Base-by-base conservation (phyloP, 2,329 filamentous ascomycete genomes). In the Colletotrichum falcatum region DNA sequence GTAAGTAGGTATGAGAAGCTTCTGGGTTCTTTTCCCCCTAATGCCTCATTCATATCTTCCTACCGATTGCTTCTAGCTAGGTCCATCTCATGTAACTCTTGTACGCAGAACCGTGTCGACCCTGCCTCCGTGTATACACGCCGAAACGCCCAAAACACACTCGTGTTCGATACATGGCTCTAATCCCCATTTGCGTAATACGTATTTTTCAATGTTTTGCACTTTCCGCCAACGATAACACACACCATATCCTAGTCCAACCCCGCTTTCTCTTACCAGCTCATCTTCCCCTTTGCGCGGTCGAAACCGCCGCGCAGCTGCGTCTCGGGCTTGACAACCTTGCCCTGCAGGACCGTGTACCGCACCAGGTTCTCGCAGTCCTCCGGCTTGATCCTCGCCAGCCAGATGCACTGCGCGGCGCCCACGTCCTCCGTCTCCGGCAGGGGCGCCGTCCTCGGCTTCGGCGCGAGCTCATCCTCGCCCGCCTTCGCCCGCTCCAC, bases 221-320 rank as follows among this genome's bases (percentile, higher is more conserved):
- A 35, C 7, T 5, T 1, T 14, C 23, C 33, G 1, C n/a, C n/a
- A 23, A 35, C 44, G 8, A 23, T 23, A 5, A 46, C 9, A 23
- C 6, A 14, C 20, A n/a, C 28, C 11, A 23, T 3, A 28, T 3
- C 46, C 6, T 28, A 6, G 35, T 3, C 46, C 6, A 39, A 6
- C 30, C n/a, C 16, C 42, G 23, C 16, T 12, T 42, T 16, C 18
- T 28, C 16, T 78, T 78, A 98, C 96, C 96, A 99, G 83, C 95
- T 98, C 79, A 94, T 89, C 75, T 97, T 65, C 11, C 94, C 93
- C 78, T 86, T 94, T 66, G 85, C 86, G 55, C 96, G 86, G 84
- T 99, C 94, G 82, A 98, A 99, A 0, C 96, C 96, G 33, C 93
- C 96, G 71, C 96, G 84, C 73, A 99, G 81, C 85, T 98, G 95